A percentile compares a stretch with the other conserved stretches of the same genome.
phyloP scores from a whole-genome alignment of 768 basidiomycete species.

The Amanita polypyramis region DNA sequence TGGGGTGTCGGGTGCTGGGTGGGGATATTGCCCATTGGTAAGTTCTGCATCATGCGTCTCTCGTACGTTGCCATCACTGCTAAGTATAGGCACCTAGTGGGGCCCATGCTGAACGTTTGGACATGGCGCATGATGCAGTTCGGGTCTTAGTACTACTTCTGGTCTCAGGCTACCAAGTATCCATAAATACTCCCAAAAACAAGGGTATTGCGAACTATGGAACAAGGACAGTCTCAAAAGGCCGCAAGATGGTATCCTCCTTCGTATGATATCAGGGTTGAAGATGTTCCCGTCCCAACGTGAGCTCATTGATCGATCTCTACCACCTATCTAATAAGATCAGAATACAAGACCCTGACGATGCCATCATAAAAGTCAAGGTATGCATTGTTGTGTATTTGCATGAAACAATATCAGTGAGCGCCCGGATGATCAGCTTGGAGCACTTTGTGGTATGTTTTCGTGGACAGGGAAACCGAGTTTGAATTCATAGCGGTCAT shows the following conservation, averaged over 20 bases:
- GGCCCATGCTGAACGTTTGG: too few relatives aligned
- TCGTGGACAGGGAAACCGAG: neutral
- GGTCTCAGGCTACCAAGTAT: too few relatives aligned
- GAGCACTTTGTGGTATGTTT: constrained; percentile 47
- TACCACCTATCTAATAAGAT: neutral
- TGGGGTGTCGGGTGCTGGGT: too few relatives aligned
- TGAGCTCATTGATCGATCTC: constrained; percentile 10
- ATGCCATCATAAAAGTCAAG: constrained; percentile 68
- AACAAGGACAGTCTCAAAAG: constrained; percentile 15
- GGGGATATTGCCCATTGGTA: too few relatives aligned
- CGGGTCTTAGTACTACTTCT: too few relatives aligned
- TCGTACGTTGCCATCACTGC: too few relatives aligned
- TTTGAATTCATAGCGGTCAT: constrained; percentile 2
- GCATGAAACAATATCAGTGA: neutral
- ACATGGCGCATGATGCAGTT: too few relatives aligned
- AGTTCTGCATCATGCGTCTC: too few relatives aligned
- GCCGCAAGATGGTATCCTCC: constrained; percentile 61
- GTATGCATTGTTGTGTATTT: constrained; percentile 19
- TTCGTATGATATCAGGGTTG: constrained; percentile 62
- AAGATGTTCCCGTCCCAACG: constrained; percentile 46
- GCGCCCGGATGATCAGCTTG: constrained; percentile 36
- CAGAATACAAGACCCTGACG: constrained; percentile 64
- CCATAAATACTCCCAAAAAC: too few relatives aligned
- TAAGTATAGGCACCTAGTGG: too few relatives aligned
- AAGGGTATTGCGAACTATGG: neutral